Evolutionary conservation across 164 flowering plant species (phyloP).

Genomic region (Vitis labrusca): DNA sequence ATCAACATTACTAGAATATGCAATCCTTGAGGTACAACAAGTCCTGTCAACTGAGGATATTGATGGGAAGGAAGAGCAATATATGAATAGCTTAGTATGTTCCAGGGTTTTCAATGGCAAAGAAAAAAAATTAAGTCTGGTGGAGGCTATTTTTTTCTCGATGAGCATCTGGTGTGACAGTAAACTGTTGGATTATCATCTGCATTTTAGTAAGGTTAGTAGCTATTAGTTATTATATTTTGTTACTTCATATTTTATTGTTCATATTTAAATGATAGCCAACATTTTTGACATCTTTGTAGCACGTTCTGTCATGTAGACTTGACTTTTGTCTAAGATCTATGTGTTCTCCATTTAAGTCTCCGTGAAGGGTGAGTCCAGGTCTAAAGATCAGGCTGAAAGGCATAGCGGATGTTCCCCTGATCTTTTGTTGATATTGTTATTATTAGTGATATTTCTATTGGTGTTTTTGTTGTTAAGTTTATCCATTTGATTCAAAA

Average conservation of each 20-base stretch:
- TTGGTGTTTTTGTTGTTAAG: too few species aligned
- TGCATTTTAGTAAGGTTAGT: conserved; percentile 67
- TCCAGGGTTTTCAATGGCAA: conserved; percentile 26
- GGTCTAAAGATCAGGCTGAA: too few species aligned
- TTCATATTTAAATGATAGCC: background rate
- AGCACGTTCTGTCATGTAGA: background rate
- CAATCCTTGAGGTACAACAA: conserved; percentile 48
- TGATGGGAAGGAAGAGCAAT: conserved; percentile 46
- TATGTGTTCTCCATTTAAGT: too few species aligned
- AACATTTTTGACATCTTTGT: background rate
- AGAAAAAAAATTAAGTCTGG: conserved; percentile 36
- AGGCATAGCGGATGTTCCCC: too few species aligned
- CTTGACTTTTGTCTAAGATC: too few species aligned
- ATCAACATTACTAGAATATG: conserved; percentile 50
- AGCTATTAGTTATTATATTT: conserved; percentile 2
- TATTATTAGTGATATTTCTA: too few species aligned
- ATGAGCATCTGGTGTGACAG: conserved; percentile 67
- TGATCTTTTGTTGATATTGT: too few species aligned
- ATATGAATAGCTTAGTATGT: conserved; percentile 50
- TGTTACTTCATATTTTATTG: background rate
- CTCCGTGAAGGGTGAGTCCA: too few species aligned
- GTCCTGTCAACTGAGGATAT: conserved; percentile 32
- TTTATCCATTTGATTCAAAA: too few species aligned
- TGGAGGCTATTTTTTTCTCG: conserved; percentile 55
- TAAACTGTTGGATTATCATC: conserved; percentile 74